These are phyloP conservation scores for Chaetomidium leptoderma DNA, from an alignment of 495 filamentous ascomycete genomes.

Conservation along the genomic window DNA sequence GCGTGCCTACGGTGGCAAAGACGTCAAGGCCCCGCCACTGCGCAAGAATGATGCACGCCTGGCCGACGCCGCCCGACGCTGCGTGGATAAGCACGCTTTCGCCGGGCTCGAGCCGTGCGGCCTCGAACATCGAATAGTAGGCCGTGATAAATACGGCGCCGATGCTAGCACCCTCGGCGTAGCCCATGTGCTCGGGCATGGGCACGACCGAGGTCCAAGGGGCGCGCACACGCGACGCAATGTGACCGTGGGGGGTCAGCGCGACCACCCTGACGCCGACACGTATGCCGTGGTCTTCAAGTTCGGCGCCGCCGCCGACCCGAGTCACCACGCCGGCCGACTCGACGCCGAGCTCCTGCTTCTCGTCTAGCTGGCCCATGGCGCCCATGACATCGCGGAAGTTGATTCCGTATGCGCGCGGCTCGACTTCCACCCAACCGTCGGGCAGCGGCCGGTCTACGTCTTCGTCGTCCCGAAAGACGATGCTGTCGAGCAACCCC, in stretches of 20 bases:
- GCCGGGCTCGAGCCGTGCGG: conserved; percentile 38
- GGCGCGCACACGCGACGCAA: no score
- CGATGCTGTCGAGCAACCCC: conserved; percentile 33
- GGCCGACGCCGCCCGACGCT: conserved; percentile 54
- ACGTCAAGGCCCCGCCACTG: conserved; percentile 50
- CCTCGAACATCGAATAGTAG: conserved; percentile 43
- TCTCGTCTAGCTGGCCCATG: conserved; percentile 48
- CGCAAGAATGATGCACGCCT: conserved; percentile 54
- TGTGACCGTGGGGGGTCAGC: no score
- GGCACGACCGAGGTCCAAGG: no score
- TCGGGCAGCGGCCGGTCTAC: conserved; percentile 19
- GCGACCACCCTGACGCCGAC: no score
- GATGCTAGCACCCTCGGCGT: no score
- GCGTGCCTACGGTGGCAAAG: conserved; percentile 51
- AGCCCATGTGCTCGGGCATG: no score
- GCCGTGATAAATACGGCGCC: conserved; percentile 52
- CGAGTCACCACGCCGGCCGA: conserved; percentile 47
- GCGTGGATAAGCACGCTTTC: conserved; percentile 59
- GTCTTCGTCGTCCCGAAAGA: conserved; percentile 32
- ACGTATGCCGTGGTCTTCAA: conserved; percentile 30
- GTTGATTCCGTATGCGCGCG: conserved; percentile 42
- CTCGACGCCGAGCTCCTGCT: conserved; percentile 39
- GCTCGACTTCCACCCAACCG: conserved; percentile 40
- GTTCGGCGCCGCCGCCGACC: conserved; percentile 49
- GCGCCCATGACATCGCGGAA: conserved; percentile 49